phyloP scores from a whole-genome alignment of 306 rosid species.

The Trifolium repens region DNA sequence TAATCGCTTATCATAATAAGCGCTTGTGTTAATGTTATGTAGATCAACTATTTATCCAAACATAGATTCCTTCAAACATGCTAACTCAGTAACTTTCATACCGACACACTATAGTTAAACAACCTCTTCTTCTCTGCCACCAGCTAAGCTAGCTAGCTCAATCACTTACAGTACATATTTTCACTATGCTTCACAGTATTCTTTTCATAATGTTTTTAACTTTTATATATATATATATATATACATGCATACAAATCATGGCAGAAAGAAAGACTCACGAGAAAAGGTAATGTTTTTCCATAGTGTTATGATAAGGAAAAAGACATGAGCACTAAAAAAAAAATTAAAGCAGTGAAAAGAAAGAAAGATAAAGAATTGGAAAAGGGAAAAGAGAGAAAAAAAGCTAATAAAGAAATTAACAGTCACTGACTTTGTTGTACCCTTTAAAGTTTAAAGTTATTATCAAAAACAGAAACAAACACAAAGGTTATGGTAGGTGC shows the following conservation, averaged over 20 bases:
- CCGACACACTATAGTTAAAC: constrained; percentile 24
- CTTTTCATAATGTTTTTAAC: neutral
- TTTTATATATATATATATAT: too few relatives aligned
- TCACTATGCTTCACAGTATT: neutral
- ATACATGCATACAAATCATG: constrained; percentile 26
- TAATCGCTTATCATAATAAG: too few relatives aligned
- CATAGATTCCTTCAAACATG: constrained; percentile 25
- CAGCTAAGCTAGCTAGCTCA: too few relatives aligned
- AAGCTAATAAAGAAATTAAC: constrained; percentile 31
- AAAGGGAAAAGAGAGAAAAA: neutral
- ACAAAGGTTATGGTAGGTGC: constrained; percentile 31
- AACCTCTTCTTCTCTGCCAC: neutral
- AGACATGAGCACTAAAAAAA: constrained; percentile 36
- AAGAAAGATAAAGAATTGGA: constrained; percentile 33
- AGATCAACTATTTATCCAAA: too few relatives aligned
- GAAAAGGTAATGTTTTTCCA: constrained; percentile 40
- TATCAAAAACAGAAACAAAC: constrained; percentile 43
- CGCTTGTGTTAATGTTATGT: too few relatives aligned
- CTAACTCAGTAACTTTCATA: constrained; percentile 31
- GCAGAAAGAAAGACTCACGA: constrained; percentile 31
- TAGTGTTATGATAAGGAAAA: constrained; percentile 37
- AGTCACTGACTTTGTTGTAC: constrained; percentile 41
- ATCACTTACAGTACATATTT: too few relatives aligned
- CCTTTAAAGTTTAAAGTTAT: constrained; percentile 31
- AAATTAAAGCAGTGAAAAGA: constrained; percentile 34